Evolutionary conservation across 352 stramenopile species (phyloP), one percentile per base, ranked within the genome.

Genomic region (Globisporangium emineosum): DNA sequence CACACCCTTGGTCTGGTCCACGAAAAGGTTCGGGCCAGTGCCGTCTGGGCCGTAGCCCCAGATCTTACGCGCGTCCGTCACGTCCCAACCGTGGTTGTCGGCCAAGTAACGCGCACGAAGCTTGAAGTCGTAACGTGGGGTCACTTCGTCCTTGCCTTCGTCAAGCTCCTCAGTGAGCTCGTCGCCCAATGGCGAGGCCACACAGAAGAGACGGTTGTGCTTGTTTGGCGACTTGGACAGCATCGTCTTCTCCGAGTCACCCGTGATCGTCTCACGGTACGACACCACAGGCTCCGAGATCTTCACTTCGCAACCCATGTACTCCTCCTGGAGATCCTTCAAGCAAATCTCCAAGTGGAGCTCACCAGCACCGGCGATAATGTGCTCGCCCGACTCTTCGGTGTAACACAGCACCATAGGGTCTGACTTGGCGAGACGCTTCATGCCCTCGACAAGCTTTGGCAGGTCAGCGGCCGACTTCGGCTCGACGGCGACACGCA

Each of bases 201-300:
- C 92, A 70, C 97, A 95, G 85, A 99, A 99, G 25, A 99, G 91
- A 97, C 97, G 94, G 85, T 99, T 99, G 94, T 99, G 97, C 88
- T 99, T 99, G 96, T 99, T 99, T 50, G 97, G 96, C 68, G 97
- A 99, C 94, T 99, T 99, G 64, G 97, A 98, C 67, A 99, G 81
- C 75, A 94, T 98, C 65, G 93, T 98, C 78, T 98, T 93, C 56
- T 78, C 87, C 66, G 97, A 99, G 68, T 98, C 94, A n/a, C 72
- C 87, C 47, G 86, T 97, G 69, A 99, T 93, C 54, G 97, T 99
- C 84, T 99, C 98, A 84, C 97, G 94, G 97, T 99, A 99, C 37
- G 97, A 98, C 43, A 99, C 98, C 62, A 99, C 97, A 32, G 98
- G 98, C 72, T 99, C 97, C 54, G 97, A 99, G 72, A 99, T 98